Evolutionary conservation across 768 basidiomycete species (phyloP).

Genomic region (Hygrophoropsis aurantiaca): DNA sequence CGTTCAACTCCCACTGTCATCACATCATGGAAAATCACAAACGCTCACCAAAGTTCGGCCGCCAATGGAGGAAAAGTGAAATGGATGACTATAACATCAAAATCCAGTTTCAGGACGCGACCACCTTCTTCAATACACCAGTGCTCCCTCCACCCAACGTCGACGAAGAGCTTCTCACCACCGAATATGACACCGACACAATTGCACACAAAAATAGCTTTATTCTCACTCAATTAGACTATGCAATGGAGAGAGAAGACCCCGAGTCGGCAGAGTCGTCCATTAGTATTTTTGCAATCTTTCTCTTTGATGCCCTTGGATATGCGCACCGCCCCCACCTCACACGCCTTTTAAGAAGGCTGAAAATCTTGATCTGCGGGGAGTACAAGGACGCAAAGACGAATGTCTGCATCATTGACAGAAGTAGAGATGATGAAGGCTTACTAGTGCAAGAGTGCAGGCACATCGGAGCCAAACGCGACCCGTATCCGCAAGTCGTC

Average conservation of each 20-base stretch:
- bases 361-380: conserved; percentile 22
- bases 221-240: conserved; percentile 13
- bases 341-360: conserved; percentile 4
- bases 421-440: conserved; percentile 13
- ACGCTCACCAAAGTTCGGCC: too few relatives aligned
- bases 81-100: too few relatives aligned
- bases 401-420: conserved; percentile 22
- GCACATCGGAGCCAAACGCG: conserved; percentile 8
- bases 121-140: too few relatives aligned
- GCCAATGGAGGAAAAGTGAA: too few relatives aligned
- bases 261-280: background rate
- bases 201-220: too few relatives aligned
- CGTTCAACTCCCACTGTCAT: too few relatives aligned
- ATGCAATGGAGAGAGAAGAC: conserved; percentile 8
- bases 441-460: conserved; percentile 22
- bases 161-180: too few relatives aligned
- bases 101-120: too few relatives aligned
- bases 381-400: conserved; percentile 16
- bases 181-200: too few relatives aligned
- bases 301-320: background rate
- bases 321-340: conserved; percentile 12
- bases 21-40: too few relatives aligned
- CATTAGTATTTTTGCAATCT: background rate
- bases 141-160: too few relatives aligned
- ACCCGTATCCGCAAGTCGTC: background rate